phyloP scores from a whole-genome alignment of 768 basidiomycete genomes.

The Exsudoporus frostii region DNA sequence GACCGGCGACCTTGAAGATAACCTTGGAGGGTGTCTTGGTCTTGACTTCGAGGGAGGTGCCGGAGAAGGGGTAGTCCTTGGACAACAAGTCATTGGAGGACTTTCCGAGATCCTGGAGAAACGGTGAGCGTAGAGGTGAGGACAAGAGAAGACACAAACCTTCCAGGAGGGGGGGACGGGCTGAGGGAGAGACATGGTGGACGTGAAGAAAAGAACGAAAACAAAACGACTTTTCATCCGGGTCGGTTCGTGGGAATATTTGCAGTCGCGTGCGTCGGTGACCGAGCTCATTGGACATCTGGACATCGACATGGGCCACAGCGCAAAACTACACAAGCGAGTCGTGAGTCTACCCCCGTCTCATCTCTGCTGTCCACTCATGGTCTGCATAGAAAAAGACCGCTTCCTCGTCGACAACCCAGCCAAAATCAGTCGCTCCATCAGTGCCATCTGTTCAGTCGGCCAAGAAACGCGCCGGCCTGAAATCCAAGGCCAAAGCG shows the following conservation, averaged over 20 bases:
- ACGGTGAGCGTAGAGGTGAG: neutral
- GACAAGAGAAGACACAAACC: constrained; percentile 37
- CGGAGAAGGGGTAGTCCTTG: constrained; percentile 87
- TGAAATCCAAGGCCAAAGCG: constrained; percentile 26
- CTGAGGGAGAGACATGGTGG: constrained; percentile 83
- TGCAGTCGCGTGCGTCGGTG: neutral
- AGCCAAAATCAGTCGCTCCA: constrained; percentile 4
- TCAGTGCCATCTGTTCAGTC: constrained; percentile 11
- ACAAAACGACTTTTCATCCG: constrained; percentile 8
- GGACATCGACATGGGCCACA: constrained; percentile 30
- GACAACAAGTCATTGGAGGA: constrained; percentile 91
- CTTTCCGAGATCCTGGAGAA: constrained; percentile 85
- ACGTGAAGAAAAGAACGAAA: constrained; percentile 9
- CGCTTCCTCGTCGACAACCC: neutral
- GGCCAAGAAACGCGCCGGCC: constrained; percentile 27
- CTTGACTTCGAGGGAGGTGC: constrained; percentile 77
- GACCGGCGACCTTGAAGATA: constrained; percentile 89
- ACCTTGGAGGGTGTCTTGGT: constrained; percentile 87
- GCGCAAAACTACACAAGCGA: constrained; percentile 36
- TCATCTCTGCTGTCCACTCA: neutral
- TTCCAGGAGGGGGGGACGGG: constrained; percentile 98
- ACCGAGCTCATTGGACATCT: no score
- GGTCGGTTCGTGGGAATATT: constrained; percentile 32
- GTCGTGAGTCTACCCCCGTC: constrained; percentile 22
- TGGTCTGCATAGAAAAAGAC: constrained; percentile 26